A percentile compares a stretch with the other conserved stretches of the same genome.
Conservation (phyloP, 495 filamentous ascomycete species). For the Ramalina peruviana region DNA sequence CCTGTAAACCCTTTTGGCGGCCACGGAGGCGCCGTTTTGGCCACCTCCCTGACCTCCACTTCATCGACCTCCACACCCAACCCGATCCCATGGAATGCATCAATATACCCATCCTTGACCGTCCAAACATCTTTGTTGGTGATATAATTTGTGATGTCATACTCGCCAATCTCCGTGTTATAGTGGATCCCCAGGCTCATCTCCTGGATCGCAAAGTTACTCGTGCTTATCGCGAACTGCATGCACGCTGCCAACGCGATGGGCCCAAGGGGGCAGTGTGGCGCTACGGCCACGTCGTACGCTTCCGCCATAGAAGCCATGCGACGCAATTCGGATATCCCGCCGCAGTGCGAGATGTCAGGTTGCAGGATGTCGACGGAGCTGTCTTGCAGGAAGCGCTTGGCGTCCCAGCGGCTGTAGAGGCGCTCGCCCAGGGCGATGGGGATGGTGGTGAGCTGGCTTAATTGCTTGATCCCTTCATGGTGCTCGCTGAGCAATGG, state of each 20-base stretch:
- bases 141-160: slow-evolving; percentile 55
- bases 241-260: slow-evolving; percentile 63
- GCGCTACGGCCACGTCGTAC: slow-evolving; percentile 64
- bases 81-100: slow-evolving; percentile 45
- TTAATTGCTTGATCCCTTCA: slow-evolving; percentile 52
- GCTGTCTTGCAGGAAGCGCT: slow-evolving; percentile 53
- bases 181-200: slow-evolving; percentile 75
- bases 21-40: slow-evolving; percentile 40
- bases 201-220: slow-evolving; percentile 71
- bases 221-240: slow-evolving; percentile 46
- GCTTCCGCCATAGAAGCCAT: slow-evolving; percentile 65
- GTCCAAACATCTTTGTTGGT: slow-evolving; percentile 47
- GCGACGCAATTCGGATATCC: slow-evolving; percentile 56
- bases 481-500: slow-evolving; percentile 60
- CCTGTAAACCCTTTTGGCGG: slow-evolving; percentile 49
- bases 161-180: slow-evolving; percentile 46
- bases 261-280: slow-evolving; percentile 66
- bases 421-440: slow-evolving; percentile 68
- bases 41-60: slow-evolving; percentile 42
- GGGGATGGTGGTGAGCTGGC: slow-evolving; percentile 45
- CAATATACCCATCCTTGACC: slow-evolving; percentile 53
- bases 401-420: slow-evolving; percentile 62
- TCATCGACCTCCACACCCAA: slow-evolving; percentile 69
- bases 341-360: slow-evolving; percentile 63
- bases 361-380: slow-evolving; percentile 66